phyloP scores from a whole-genome alignment of 768 basidiomycete genomes.

The Dentipellis sp. region DNA sequence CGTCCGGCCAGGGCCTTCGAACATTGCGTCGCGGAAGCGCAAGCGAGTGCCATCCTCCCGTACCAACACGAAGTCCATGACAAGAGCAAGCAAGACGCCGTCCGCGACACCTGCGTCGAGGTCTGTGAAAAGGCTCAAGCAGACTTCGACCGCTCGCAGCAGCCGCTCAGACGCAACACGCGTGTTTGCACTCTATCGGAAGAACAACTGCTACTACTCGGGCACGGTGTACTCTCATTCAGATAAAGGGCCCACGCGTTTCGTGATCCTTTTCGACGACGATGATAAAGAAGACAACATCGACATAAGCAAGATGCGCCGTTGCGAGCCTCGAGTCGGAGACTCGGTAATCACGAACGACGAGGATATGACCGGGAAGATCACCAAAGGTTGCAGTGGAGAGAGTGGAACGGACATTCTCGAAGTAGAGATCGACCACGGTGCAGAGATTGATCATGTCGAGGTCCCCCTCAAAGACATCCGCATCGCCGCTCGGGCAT shows the following conservation, averaged over 20 bases:
- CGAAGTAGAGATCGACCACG: slow-evolving; percentile 26
- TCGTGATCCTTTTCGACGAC: slow-evolving; percentile 63
- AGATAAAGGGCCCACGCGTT: slow-evolving; percentile 22
- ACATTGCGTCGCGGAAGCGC: slow-evolving; percentile 33
- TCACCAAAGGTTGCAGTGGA: slow-evolving; percentile 25
- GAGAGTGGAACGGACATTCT: slow-evolving; percentile 11
- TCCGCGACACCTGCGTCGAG: slow-evolving; percentile 10
- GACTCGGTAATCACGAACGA: slow-evolving; percentile 44
- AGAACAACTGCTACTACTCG: slow-evolving; percentile 49
- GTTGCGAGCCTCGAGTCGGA: slow-evolving; percentile 37
- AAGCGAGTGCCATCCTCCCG: slow-evolving; percentile 27
- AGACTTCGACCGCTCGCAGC: slow-evolving; percentile 6
- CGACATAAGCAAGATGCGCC: slow-evolving; percentile 43
- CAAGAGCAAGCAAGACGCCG: slow-evolving; percentile 17
- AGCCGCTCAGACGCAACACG: slow-evolving; percentile 32
- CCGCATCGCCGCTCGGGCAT: slow-evolving; percentile 41
- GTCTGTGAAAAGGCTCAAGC: slow-evolving; percentile 14
- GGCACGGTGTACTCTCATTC: slow-evolving; percentile 39
- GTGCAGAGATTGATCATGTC: slow-evolving; percentile 15
- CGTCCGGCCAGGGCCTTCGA: slow-evolving; percentile 6
- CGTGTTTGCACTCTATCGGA: slow-evolving; percentile 65
- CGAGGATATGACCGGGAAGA: slow-evolving; percentile 17
- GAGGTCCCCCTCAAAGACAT: slow-evolving; percentile 30
- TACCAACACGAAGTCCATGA: slow-evolving; percentile 15
- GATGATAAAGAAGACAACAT: slow-evolving; percentile 32